Percentiles rank a stretch among this genome's conserved stretches.
These are phyloP conservation scores for Hyparrhenia diplandra DNA, from an alignment of 176 grass and related monocot genomes.

Conservation along the genomic window DNA sequence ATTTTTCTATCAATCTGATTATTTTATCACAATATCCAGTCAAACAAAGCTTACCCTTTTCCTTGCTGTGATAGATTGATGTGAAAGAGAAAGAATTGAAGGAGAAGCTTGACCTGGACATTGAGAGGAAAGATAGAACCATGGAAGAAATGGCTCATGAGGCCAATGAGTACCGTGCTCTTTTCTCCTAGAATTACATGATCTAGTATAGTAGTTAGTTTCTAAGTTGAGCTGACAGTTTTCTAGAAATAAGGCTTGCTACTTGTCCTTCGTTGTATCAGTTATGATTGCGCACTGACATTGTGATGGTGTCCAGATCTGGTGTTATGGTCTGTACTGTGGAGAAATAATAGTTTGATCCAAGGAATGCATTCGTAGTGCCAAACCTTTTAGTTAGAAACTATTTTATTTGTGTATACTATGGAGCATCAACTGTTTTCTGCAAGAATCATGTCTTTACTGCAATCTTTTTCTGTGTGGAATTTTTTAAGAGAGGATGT, in stretches of 20 bases:
- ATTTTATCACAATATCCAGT: background rate
- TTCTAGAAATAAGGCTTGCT: background rate
- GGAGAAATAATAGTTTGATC: background rate
- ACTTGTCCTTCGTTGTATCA: background rate
- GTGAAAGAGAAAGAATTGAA: slow-evolving; percentile 82
- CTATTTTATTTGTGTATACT: background rate
- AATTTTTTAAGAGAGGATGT: background rate
- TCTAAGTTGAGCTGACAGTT: background rate
- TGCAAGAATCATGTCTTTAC: background rate
- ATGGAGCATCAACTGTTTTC: background rate
- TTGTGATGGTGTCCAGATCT: background rate
- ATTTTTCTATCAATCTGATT: background rate
- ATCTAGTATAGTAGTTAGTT: background rate
- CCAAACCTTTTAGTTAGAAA: background rate
- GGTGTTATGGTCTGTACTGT: background rate
- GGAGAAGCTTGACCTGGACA: slow-evolving; percentile 90
- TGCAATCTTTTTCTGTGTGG: background rate
- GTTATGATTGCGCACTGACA: background rate
- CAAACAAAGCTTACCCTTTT: slow-evolving; percentile 8
- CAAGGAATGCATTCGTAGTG: background rate
- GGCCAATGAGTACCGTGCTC: slow-evolving; percentile 54
- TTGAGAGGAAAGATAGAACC: slow-evolving; percentile 70
- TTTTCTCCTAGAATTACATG: slow-evolving; percentile 51
- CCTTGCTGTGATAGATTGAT: slow-evolving; percentile 46
- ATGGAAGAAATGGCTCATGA: slow-evolving; percentile 70